Evolutionary conservation across 1,284 basidiomycete species (phyloP).

Genomic region (Ceratobasidium sp.): DNA sequence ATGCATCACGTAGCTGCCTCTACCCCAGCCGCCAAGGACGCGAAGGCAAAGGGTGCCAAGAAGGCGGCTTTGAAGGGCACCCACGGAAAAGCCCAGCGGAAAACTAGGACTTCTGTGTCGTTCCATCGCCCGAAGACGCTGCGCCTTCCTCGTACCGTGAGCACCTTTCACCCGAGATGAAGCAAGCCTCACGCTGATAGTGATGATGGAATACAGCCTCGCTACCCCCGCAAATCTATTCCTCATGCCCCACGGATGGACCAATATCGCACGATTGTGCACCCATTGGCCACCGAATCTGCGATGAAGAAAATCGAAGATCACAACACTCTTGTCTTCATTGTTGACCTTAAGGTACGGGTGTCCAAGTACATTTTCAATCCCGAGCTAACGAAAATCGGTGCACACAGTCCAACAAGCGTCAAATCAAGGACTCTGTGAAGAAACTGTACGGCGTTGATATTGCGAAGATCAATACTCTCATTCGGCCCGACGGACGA

Average conservation of each 20-base stretch:
- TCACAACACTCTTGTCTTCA: conserved; percentile 98
- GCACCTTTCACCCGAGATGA: conserved; percentile 30
- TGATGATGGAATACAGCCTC: conserved; percentile 58
- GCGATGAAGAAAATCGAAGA: conserved; percentile 99
- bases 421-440: conserved; percentile 98
- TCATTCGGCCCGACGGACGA: conserved; percentile 98
- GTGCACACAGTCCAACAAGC: conserved; percentile 75
- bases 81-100: conserved; percentile 78
- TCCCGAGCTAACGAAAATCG: conserved; percentile 40
- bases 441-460: conserved; percentile 99
- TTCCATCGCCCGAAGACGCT: conserved; percentile 99
- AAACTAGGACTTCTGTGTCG: conserved; percentile 84
- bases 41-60: conserved; percentile 93
- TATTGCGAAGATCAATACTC: conserved; percentile 95
- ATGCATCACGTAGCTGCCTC: conserved; percentile 49
- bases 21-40: conserved; percentile 58
- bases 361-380: background rate
- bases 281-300: conserved; percentile 82
- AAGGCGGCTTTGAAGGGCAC: conserved; percentile 94
- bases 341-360: conserved; percentile 82
- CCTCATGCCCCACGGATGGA: conserved; percentile 97
- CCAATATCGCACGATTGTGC: conserved; percentile 93
- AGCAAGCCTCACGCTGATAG: background rate
- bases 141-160: conserved; percentile 70
- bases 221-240: conserved; percentile 94